These are phyloP conservation scores for Solanum hybrid DNA, from an alignment of 305 asterid genomes.

Conservation along the genomic window DNA sequence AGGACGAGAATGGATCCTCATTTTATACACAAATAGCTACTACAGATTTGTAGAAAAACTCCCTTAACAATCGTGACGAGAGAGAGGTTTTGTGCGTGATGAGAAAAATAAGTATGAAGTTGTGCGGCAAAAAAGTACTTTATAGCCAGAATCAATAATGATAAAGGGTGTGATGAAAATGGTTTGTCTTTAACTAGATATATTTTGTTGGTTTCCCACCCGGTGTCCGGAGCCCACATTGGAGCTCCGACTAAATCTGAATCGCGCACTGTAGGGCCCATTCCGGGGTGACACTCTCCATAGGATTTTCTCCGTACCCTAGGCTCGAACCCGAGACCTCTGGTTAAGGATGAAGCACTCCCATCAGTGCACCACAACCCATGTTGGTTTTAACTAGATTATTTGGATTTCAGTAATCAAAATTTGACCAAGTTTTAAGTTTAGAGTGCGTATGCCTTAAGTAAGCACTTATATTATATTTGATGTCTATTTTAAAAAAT, in stretches of 20 bases:
- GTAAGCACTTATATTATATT: background rate
- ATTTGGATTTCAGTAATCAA: background rate
- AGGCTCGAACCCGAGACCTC: no score
- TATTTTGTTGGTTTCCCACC: no score
- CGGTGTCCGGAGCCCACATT: no score
- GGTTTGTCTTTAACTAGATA: background rate
- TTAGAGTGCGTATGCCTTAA: background rate
- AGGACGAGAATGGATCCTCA: slow-evolving; percentile 29
- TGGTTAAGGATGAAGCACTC: no score
- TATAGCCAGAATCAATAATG: background rate
- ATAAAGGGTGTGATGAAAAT: background rate
- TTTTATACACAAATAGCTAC: background rate
- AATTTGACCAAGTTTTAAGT: background rate
- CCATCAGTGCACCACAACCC: no score
- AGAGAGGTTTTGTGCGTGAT: background rate
- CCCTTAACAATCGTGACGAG: background rate
- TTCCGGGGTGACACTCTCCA: no score
- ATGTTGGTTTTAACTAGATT: background rate
- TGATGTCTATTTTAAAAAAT: background rate
- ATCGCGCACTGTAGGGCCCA: no score
- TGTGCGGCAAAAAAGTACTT: slow-evolving; percentile 39
- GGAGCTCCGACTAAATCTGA: no score
- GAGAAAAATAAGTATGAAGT: slow-evolving; percentile 4
- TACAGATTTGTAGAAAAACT: background rate
- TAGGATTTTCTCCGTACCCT: no score